Evolutionary conservation across 2,329 filamentous ascomycete genomes (phyloP).

Genomic region (Ceratocystis cubensis): DNA sequence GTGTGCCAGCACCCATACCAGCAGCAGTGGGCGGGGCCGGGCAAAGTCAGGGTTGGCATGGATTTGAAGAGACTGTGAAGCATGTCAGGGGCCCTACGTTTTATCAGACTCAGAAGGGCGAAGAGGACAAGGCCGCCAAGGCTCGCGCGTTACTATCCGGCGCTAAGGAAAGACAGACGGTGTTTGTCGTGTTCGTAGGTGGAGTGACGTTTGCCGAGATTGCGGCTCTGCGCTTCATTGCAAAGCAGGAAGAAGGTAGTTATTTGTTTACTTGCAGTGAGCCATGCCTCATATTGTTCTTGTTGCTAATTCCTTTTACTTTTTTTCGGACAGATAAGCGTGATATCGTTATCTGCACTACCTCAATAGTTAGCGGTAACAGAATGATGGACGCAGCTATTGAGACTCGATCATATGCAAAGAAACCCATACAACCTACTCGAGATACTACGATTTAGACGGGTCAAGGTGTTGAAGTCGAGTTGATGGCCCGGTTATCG

Average conservation of each 20-base stretch:
- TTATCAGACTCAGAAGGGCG: constrained; percentile 80
- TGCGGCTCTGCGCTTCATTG: constrained; percentile 82
- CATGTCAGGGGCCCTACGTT: constrained; percentile 81
- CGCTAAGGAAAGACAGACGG: constrained; percentile 62
- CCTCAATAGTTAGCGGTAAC: constrained; percentile 79
- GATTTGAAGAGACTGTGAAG: constrained; percentile 85
- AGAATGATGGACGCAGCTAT: constrained; percentile 77
- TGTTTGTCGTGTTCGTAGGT: constrained; percentile 95
- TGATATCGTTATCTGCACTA: constrained; percentile 85
- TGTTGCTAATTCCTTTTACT: not conserved
- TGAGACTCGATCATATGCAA: constrained; percentile 54
- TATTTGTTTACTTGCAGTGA: constrained; percentile 4
- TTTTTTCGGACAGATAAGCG: constrained; percentile 44
- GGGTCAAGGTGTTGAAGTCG: not conserved
- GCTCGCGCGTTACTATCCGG: constrained; percentile 73
- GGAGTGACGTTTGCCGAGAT: constrained; percentile 95
- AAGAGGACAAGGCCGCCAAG: constrained; percentile 84
- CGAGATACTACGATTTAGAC: constrained; percentile 8
- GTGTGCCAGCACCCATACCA: constrained; percentile 26
- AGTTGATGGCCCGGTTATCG: not conserved
- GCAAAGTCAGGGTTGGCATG: constrained; percentile 66
- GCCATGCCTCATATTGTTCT: constrained; percentile 2
- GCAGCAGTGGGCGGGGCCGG: constrained; percentile 38
- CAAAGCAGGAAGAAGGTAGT: constrained; percentile 62
- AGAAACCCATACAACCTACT: constrained; percentile 25